Evolutionary conservation across 495 filamentous ascomycete genomes (phyloP).

Genomic region (Trichoderma gamsii): DNA sequence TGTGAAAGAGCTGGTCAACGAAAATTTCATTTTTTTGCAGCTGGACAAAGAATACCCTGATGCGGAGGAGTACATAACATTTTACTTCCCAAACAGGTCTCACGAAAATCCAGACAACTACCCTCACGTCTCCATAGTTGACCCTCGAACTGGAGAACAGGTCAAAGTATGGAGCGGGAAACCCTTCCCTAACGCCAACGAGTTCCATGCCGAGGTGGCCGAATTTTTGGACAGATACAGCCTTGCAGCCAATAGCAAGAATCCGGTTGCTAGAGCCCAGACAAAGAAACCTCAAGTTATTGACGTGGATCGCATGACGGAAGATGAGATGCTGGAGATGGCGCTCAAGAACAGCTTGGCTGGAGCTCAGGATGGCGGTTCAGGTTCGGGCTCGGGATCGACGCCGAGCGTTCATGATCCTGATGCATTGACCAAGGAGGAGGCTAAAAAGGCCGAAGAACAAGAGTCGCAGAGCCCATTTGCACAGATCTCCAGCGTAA

Average conservation of each 20-base stretch:
- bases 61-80: conserved; percentile 73
- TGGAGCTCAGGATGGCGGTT: conserved; percentile 18
- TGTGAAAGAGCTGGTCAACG: conserved; percentile 71
- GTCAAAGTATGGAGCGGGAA: conserved; percentile 91
- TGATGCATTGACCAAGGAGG: conserved; percentile 71
- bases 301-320: conserved; percentile 81
- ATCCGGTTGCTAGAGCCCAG: conserved; percentile 81
- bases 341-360: conserved; percentile 81
- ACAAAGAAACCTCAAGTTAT: conserved; percentile 60
- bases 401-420: conserved; percentile 55
- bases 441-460: conserved; percentile 21
- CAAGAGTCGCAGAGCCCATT: conserved; percentile 41
- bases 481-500: conserved; percentile 58
- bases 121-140: conserved; percentile 91
- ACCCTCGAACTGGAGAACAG: conserved; percentile 93
- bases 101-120: conserved; percentile 68
- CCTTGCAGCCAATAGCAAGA: conserved; percentile 77
- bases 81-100: conserved; percentile 74
- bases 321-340: conserved; percentile 94
- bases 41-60: conserved; percentile 73
- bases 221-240: conserved; percentile 97
- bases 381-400: conserved; percentile 25
- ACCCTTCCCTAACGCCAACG: conserved; percentile 65
- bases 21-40: conserved; percentile 94
- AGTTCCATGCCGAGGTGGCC: conserved; percentile 85